Evolutionary conservation across 495 filamentous ascomycete species (phyloP), one percentile per base, ranked within the genome.

Genomic region (Cercophora newfieldiana): DNA sequence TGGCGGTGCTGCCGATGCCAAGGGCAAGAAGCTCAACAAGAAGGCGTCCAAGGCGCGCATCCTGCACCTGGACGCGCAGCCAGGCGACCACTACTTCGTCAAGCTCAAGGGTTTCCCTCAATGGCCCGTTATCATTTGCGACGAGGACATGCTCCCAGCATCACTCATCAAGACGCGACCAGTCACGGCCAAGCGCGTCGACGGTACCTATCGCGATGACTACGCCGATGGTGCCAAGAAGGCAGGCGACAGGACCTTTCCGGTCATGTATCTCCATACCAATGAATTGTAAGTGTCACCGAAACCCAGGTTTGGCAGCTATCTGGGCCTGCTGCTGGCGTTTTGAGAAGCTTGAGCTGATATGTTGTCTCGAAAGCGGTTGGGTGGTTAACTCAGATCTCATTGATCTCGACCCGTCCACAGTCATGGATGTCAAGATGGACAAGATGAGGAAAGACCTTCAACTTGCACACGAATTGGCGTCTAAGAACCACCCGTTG

Each of bases 281-380:
- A 96, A 97, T 74, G 92, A 97, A 82, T 97, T 97, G 94, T 97
- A 80, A 85, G 93, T 88, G 10, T 49, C 6, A n/a, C n/a, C n/a
- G n/a, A n/a, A n/a, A n/a, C n/a, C n/a, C n/a, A n/a, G n/a, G n/a
- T n/a, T n/a, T n/a, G n/a, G n/a, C n/a, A n/a, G n/a, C n/a, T n/a
- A n/a, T n/a, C n/a, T n/a, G n/a, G n/a, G n/a, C n/a, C n/a, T n/a
- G n/a, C n/a, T n/a, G n/a, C n/a, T n/a, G n/a, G n/a, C n/a, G n/a
- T n/a, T 62, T 28, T 16, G 19, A 3, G 59, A 26, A 16, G 12
- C 16, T 33, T 0, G 19, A 22, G 61, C 70, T 76, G 64, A 75
- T 59, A 14, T 53, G n/a, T 49, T 51, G 5, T 63, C 26, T 21
- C 33, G 67, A 33, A 68, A 97, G 94, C 77, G 87, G 89, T 12